phyloP scores from a whole-genome alignment of 2,329 filamentous ascomycete species.

The Thermoascus crustaceus region DNA sequence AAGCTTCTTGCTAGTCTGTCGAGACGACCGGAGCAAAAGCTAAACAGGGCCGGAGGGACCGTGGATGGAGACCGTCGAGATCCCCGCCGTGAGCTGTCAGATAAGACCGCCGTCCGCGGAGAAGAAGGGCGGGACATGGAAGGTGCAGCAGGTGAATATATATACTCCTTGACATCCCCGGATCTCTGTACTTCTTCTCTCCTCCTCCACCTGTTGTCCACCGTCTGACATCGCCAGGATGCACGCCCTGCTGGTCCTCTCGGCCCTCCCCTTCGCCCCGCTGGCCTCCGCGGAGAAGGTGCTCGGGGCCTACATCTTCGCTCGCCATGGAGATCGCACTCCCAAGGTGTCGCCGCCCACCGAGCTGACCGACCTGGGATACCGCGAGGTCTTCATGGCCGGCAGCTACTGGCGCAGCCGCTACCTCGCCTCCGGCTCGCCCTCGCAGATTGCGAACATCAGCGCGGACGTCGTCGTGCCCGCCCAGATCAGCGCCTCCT shows the following conservation, averaged over 20 bases:
- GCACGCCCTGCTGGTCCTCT: slow-evolving; percentile 20
- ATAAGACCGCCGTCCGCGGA: too few species aligned
- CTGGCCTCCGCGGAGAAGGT: slow-evolving; percentile 53
- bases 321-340: slow-evolving; percentile 83
- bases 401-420: slow-evolving; percentile 68
- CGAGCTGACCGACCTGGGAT: slow-evolving; percentile 69
- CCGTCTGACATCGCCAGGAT: slow-evolving; percentile 15
- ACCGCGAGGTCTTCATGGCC: slow-evolving; percentile 62
- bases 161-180: too few species aligned
- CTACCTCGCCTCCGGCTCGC: slow-evolving; percentile 59
- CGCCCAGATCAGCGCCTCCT: slow-evolving; percentile 62
- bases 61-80: too few species aligned
- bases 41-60: too few species aligned
- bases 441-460: slow-evolving; percentile 57
- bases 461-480: slow-evolving; percentile 57
- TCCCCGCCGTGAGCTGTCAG: too few species aligned
- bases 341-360: slow-evolving; percentile 65
- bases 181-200: background rate
- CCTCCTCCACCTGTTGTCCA: too few species aligned
- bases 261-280: slow-evolving; percentile 14
- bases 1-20: too few species aligned
- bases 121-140: too few species aligned
- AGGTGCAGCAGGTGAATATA: too few species aligned
- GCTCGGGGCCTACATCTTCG: slow-evolving; percentile 77
- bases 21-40: too few species aligned